Conservation (phyloP, 1,284 basidiomycete species). For the Crepidotus sp. region DNA sequence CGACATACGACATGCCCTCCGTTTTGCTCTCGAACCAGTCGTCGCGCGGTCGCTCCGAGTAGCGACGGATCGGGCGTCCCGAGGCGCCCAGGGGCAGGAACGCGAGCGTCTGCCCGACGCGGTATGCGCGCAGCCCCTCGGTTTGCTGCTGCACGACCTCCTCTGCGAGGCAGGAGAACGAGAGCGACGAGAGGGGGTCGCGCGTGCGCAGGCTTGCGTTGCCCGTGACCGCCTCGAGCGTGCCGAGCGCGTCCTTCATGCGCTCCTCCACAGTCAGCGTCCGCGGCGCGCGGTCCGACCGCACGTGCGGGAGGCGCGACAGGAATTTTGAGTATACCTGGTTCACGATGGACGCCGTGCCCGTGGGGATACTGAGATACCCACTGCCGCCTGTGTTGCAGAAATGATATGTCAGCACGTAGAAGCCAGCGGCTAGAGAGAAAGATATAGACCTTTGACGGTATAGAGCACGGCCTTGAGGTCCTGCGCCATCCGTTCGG, state of each 20-base stretch:
- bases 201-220: slow-evolving; percentile 40
- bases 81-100: slow-evolving; percentile 52
- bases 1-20: slow-evolving; percentile 48
- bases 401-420: no score
- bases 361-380: slow-evolving; percentile 40
- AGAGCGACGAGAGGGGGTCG: slow-evolving; percentile 51
- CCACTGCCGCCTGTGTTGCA: slow-evolving; percentile 36
- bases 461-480: slow-evolving; percentile 45
- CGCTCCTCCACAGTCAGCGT: slow-evolving; percentile 31
- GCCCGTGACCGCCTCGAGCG: slow-evolving; percentile 42
- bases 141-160: slow-evolving; percentile 44
- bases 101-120: slow-evolving; percentile 36
- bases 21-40: slow-evolving; percentile 59
- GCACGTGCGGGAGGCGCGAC: slow-evolving; percentile 37
- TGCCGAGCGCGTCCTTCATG: slow-evolving; percentile 44
- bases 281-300: slow-evolving; percentile 38
- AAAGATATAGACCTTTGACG: slow-evolving; percentile 61
- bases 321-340: slow-evolving; percentile 57
- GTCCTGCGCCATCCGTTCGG: slow-evolving; percentile 42
- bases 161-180: slow-evolving; percentile 56
- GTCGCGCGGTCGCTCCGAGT: slow-evolving; percentile 41
- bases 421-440: slow-evolving; percentile 5
- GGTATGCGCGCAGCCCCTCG: slow-evolving; percentile 39
- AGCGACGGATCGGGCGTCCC: slow-evolving; percentile 41
- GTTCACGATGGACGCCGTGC: slow-evolving; percentile 55